phyloP scores from a whole-genome alignment of 1,139 yeast species.

The Yamadazyma aaseri region DNA sequence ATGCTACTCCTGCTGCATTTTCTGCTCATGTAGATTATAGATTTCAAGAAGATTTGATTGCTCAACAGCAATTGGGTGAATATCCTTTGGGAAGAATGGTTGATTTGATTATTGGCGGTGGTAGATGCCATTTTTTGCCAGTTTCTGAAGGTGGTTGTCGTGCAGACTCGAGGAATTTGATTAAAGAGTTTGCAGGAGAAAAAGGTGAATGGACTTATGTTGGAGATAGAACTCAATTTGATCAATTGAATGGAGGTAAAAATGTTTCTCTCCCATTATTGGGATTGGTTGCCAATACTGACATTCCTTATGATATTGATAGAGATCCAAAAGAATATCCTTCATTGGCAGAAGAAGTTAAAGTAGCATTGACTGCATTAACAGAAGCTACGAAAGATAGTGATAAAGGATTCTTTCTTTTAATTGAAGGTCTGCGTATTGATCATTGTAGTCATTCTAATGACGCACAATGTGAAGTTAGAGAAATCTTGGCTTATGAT shows the following conservation, averaged over 20 bases:
- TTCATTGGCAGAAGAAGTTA: constrained; percentile 70
- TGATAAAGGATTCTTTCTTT: constrained; percentile 75
- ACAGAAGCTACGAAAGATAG: constrained; percentile 61
- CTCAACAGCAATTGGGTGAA: constrained; percentile 79
- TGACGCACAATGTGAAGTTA: constrained; percentile 80
- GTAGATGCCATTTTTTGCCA: constrained; percentile 73
- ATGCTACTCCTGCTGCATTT: constrained; percentile 89
- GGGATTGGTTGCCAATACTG: constrained; percentile 66
- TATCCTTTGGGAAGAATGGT: constrained; percentile 75
- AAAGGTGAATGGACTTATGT: constrained; percentile 64
- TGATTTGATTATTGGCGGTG: constrained; percentile 87
- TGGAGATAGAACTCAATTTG: constrained; percentile 55
- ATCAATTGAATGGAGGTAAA: constrained; percentile 48
- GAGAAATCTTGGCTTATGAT: constrained; percentile 59
- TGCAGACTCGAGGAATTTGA: constrained; percentile 59
- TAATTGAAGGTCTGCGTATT: constrained; percentile 85
- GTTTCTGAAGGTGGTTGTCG: constrained; percentile 56
- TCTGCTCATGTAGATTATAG: constrained; percentile 73
- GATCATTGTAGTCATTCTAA: constrained; percentile 92
- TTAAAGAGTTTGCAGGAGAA: constrained; percentile 52
- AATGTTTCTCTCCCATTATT: constrained; percentile 69
- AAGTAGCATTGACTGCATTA: constrained; percentile 66
- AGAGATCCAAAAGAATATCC: constrained; percentile 60
- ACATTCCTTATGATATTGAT: constrained; percentile 81
- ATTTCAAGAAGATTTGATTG: constrained; percentile 77